Percentiles rank a stretch among this genome's conserved stretches.
Evolutionary conservation across 257 asterid genomes (phyloP).

Genomic region (Leptodermis oblonga): DNA sequence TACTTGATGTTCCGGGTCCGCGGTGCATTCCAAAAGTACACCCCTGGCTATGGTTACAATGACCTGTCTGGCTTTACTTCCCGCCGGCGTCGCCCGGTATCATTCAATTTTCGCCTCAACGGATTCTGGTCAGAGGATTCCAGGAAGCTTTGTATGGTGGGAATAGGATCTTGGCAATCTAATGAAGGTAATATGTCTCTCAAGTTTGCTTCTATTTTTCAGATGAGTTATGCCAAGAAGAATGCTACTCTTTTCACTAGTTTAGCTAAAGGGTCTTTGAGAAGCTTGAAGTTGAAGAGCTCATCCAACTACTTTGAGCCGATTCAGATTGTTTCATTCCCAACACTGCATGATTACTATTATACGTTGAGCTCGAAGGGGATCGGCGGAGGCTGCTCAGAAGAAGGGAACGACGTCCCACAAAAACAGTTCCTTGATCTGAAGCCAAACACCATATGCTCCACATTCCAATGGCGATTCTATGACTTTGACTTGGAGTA

Average conservation of each 20-base stretch:
- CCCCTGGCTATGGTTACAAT: slow-evolving; percentile 22
- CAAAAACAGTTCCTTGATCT: slow-evolving; percentile 23
- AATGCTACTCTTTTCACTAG: slow-evolving; percentile 31
- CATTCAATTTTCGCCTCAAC: slow-evolving; percentile 26
- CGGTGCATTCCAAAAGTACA: not conserved
- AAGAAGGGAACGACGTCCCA: slow-evolving; percentile 12
- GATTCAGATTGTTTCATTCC: slow-evolving; percentile 37
- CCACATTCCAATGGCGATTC: not conserved
- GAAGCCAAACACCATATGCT: slow-evolving; percentile 29
- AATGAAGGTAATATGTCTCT: slow-evolving; percentile 19
- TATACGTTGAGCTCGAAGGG: slow-evolving; percentile 32
- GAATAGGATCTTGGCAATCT: slow-evolving; percentile 30
- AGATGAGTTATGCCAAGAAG: slow-evolving; percentile 29
- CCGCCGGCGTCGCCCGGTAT: not conserved
- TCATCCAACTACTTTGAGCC: slow-evolving; percentile 40
- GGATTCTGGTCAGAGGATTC: slow-evolving; percentile 57
- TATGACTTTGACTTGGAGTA: slow-evolving; percentile 33
- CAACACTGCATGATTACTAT: slow-evolving; percentile 23
- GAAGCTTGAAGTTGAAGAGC: slow-evolving; percentile 35
- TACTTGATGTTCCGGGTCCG: slow-evolving; percentile 25
- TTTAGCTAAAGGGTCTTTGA: slow-evolving; percentile 40
- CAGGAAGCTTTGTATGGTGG: slow-evolving; percentile 59
- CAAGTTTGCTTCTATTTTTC: slow-evolving; percentile 41
- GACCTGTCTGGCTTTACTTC: slow-evolving; percentile 9
- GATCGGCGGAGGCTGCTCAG: slow-evolving; percentile 9